phyloP scores from a whole-genome alignment of 1,284 basidiomycete genomes.

The Melampsora medusae region DNA sequence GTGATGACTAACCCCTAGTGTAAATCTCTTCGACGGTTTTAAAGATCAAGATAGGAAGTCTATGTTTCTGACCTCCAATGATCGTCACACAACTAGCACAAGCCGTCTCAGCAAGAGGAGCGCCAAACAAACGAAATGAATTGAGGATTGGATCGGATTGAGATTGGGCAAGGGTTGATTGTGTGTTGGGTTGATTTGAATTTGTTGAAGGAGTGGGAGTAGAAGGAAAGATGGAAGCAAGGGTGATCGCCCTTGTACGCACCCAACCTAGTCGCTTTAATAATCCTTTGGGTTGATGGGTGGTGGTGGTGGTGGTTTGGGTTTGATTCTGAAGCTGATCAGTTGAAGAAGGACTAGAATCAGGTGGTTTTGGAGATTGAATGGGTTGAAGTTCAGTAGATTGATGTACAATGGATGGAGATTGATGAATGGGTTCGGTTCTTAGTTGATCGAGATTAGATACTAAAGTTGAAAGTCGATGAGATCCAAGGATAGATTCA shows the following conservation, averaged over 20 bases:
- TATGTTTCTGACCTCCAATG: constrained; percentile 55
- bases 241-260: neutral
- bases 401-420: neutral
- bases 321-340: neutral
- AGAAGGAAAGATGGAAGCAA: neutral
- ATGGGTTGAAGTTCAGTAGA: too few relatives aligned
- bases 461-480: neutral
- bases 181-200: neutral
- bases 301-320: neutral
- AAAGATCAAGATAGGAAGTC: constrained; percentile 54
- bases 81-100: constrained; percentile 47
- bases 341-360: too few relatives aligned
- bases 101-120: constrained; percentile 11
- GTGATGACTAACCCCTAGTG: constrained; percentile 52
- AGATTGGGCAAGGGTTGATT: too few relatives aligned
- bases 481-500: neutral
- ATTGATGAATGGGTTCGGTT: neutral
- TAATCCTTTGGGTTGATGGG: neutral
- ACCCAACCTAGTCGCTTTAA: neutral
- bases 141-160: neutral
- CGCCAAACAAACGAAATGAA: constrained; percentile 13
- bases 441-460: neutral
- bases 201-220: neutral
- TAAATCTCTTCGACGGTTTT: constrained; percentile 56
- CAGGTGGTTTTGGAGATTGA: too few relatives aligned